phyloP scores from a whole-genome alignment of 352 stramenopile species.

The Halophytophthora polymorphica region DNA sequence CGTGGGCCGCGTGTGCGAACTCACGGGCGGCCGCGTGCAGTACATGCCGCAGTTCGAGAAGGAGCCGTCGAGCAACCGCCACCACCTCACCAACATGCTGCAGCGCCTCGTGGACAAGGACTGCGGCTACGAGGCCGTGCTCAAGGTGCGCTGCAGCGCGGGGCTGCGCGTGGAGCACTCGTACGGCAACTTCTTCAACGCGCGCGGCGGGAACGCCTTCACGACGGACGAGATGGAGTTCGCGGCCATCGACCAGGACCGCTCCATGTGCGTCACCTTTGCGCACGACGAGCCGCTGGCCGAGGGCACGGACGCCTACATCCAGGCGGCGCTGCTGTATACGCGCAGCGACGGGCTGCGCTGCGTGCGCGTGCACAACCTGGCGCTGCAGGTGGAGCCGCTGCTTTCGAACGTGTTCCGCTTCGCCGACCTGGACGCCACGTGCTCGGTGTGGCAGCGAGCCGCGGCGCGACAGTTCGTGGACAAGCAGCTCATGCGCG shows the following conservation, averaged over 20 bases:
- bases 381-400: constrained; percentile 73
- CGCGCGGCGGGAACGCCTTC: constrained; percentile 49
- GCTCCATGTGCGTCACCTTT: constrained; percentile 84
- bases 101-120: constrained; percentile 72
- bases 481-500: constrained; percentile 78
- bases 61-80: constrained; percentile 74
- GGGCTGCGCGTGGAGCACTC: constrained; percentile 85
- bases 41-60: constrained; percentile 89
- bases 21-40: constrained; percentile 82
- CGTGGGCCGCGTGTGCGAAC: constrained; percentile 72
- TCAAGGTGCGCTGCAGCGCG: constrained; percentile 86
- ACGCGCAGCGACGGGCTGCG: constrained; percentile 81
- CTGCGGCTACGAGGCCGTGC: constrained; percentile 80
- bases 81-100: constrained; percentile 74
- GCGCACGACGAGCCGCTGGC: constrained; percentile 84
- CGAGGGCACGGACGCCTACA: constrained; percentile 71
- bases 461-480: constrained; percentile 75
- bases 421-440: constrained; percentile 85
- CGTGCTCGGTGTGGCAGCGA: constrained; percentile 83
- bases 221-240: constrained; percentile 88
- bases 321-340: constrained; percentile 89
- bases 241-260: constrained; percentile 82
- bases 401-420: constrained; percentile 87
- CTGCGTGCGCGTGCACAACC: constrained; percentile 90
- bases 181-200: constrained; percentile 78